These are phyloP conservation scores for Brachypodium distachyon DNA, from an alignment of 202 grass and related monocot genomes.

Conservation along the genomic window DNA sequence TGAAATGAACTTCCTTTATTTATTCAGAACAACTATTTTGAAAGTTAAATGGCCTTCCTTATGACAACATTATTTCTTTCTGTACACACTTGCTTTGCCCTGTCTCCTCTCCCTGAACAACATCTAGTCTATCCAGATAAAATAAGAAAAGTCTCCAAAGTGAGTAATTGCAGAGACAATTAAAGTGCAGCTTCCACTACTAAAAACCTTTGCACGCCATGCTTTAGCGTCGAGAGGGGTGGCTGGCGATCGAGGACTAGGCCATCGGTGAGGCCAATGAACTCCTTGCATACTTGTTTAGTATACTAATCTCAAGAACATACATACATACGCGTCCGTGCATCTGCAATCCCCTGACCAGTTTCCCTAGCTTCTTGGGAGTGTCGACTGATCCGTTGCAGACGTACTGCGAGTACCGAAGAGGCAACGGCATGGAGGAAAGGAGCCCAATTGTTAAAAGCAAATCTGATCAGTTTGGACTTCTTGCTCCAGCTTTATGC, in stretches of 20 bases:
- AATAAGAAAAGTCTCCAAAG: constrained; percentile 17
- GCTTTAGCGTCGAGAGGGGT: neutral
- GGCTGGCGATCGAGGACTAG: neutral
- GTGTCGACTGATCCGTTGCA: neutral
- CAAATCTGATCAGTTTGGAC: neutral
- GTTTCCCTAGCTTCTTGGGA: neutral
- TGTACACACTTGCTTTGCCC: neutral
- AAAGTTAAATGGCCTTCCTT: neutral
- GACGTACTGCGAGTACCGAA: neutral
- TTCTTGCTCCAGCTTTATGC: neutral
- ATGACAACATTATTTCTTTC: neutral
- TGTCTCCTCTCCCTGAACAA: constrained; percentile 1
- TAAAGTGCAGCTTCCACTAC: constrained; percentile 9
- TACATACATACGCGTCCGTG: neutral
- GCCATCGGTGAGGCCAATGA: neutral
- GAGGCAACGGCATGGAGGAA: neutral
- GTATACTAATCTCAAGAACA: neutral
- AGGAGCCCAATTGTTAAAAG: neutral
- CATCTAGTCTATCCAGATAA: neutral
- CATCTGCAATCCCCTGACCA: neutral
- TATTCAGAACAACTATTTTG: too few species aligned
- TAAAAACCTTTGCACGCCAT: neutral
- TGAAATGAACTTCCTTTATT: too few species aligned
- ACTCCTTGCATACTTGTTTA: neutral
- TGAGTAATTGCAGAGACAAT: neutral